Conservation (phyloP, 2,329 filamentous ascomycete genomes). For the Endothia cerciana region DNA sequence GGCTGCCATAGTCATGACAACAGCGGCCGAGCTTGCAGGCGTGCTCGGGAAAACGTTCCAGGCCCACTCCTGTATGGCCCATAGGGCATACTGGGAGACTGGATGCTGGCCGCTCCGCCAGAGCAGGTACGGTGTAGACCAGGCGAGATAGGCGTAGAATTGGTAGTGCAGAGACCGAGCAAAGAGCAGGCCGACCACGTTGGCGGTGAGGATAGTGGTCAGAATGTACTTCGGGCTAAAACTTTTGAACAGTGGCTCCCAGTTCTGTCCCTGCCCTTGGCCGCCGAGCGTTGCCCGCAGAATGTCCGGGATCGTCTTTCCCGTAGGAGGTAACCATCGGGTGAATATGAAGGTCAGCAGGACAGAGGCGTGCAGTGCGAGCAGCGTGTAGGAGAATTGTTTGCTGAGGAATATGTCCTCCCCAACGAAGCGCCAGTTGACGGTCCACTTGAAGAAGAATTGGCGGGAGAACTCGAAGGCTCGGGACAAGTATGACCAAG, state of each 20-base stretch:
- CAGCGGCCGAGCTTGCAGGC: conserved; percentile 57
- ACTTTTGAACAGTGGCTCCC: conserved; percentile 22
- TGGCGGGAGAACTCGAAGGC: conserved; percentile 90
- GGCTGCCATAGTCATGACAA: conserved; percentile 70
- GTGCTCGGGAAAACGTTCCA: conserved; percentile 95
- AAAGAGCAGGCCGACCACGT: conserved; percentile 80
- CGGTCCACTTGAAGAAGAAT: conserved; percentile 97
- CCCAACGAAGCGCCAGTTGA: conserved; percentile 96
- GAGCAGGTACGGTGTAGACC: conserved; percentile 84
- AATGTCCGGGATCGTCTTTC: conserved; percentile 61
- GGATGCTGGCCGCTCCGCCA: conserved; percentile 77
- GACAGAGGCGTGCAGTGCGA: conserved; percentile 67
- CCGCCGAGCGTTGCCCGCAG: conserved; percentile 47
- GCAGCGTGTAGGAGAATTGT: conserved; percentile 68
- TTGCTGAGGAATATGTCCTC: conserved; percentile 76
- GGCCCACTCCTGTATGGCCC: conserved; percentile 83
- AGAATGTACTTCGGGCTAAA: conserved; percentile 70
- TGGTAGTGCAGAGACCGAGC: conserved; percentile 92
- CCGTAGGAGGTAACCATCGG: conserved; percentile 74
- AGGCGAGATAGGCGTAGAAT: conserved; percentile 90
- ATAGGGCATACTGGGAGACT: conserved; percentile 68
- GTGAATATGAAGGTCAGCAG: conserved; percentile 67
- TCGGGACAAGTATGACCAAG: conserved; percentile 73
- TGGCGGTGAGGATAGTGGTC: conserved; percentile 76
- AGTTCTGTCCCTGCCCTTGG: conserved; percentile 41